phyloP scores from a whole-genome alignment of 371 early-diverging fungal species.

The Zopfochytrium polystomum region DNA sequence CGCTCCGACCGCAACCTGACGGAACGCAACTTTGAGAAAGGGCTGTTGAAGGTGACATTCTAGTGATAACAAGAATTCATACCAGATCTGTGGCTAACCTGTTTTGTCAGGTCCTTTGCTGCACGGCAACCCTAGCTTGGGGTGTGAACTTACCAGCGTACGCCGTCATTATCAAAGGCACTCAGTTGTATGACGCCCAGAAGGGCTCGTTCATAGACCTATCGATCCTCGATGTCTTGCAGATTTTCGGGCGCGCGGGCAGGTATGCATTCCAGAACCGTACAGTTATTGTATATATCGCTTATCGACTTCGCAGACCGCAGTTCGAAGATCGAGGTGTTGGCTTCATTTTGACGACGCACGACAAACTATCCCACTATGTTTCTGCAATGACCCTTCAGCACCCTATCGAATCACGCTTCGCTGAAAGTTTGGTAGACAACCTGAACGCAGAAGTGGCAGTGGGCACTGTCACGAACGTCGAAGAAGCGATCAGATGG shows the following conservation, averaged over 20 bases:
- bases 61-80: too few relatives aligned
- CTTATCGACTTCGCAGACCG: slow-evolving; percentile 25
- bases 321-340: slow-evolving; percentile 89
- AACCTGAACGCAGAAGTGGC: slow-evolving; percentile 97
- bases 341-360: slow-evolving; percentile 87
- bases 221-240: slow-evolving; percentile 93
- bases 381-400: slow-evolving; percentile 93
- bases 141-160: slow-evolving; percentile 98
- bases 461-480: slow-evolving; percentile 87
- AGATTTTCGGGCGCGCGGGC: slow-evolving; percentile 99
- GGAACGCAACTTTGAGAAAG: slow-evolving; percentile 89
- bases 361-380: slow-evolving; percentile 89
- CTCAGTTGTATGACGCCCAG: slow-evolving; percentile 92
- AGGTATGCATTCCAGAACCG: slow-evolving; percentile 32
- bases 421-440: slow-evolving; percentile 84
- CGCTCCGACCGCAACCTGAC: slow-evolving; percentile 83
- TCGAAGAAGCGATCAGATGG: slow-evolving; percentile 95
- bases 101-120: slow-evolving; percentile 69
- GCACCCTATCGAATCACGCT: slow-evolving; percentile 94
- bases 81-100: background rate
- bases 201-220: slow-evolving; percentile 91
- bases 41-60: slow-evolving; percentile 63
- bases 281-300: background rate
- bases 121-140: slow-evolving; percentile 99
- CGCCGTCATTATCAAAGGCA: slow-evolving; percentile 98